A percentile compares a stretch with the other conserved stretches of the same genome.
These are phyloP conservation scores for Linnemannia schmuckeri DNA, from an alignment of 192 early-diverging fungal species.

Conservation along the genomic window DNA sequence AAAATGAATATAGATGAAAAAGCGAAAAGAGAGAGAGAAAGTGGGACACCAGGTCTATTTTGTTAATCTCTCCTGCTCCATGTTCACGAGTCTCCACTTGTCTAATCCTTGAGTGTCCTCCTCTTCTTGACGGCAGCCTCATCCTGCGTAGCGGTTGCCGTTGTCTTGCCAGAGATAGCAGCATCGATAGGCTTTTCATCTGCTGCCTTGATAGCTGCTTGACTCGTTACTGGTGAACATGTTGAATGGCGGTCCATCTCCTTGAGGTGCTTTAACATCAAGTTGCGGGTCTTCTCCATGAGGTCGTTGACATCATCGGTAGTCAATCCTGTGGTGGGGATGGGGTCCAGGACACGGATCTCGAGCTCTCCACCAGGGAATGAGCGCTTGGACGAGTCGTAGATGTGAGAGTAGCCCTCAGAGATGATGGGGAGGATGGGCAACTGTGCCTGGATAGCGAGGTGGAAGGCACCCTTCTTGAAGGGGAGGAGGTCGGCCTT, in stretches of 20 bases:
- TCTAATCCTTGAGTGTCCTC: constrained; percentile 44
- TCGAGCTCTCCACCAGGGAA: constrained; percentile 68
- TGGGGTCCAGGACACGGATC: constrained; percentile 70
- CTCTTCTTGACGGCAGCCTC: constrained; percentile 50
- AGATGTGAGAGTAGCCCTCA: constrained; percentile 75
- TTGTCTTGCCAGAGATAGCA: constrained; percentile 20
- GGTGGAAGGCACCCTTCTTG: constrained; percentile 97
- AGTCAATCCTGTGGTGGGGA: constrained; percentile 61
- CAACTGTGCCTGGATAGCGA: constrained; percentile 86
- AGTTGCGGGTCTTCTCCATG: constrained; percentile 58
- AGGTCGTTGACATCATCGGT: constrained; percentile 62
- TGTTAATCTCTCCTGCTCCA: neutral
- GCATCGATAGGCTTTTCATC: neutral
- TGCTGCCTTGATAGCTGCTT: neutral
- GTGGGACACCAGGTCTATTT: neutral
- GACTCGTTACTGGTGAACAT: neutral
- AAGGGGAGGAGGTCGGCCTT: constrained; percentile 85
- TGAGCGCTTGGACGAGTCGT: constrained; percentile 63
- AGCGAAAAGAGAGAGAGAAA: neutral
- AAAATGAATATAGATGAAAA: neutral
- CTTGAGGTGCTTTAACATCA: constrained; percentile 64
- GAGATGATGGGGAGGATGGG: constrained; percentile 93
- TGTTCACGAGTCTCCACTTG: neutral
- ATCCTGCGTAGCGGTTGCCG: constrained; percentile 22
- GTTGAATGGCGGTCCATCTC: constrained; percentile 55